Conservation (phyloP, 306 rosid species). For the Cicer bijugum region DNA sequence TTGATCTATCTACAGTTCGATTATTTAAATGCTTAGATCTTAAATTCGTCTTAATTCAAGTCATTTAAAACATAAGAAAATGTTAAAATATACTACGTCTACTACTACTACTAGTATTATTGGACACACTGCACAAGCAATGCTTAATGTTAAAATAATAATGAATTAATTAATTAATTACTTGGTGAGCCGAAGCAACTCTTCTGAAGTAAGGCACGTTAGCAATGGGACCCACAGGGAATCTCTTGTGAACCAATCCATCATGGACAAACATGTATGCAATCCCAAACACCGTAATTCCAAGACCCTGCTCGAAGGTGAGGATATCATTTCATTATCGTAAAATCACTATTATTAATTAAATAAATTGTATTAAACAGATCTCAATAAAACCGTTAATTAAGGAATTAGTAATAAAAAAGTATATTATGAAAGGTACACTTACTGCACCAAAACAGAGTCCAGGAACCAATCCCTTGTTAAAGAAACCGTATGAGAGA, state of each 20-base stretch:
- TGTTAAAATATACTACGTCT: too few species aligned
- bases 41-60: too few species aligned
- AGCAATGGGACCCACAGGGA: conserved; percentile 99
- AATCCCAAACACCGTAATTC: conserved; percentile 94
- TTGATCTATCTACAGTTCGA: too few species aligned
- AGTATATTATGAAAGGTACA: conserved; percentile 46
- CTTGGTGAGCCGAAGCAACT: conserved; percentile 94
- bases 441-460: conserved; percentile 94
- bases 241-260: conserved; percentile 92
- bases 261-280: conserved; percentile 99
- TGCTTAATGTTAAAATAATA: background rate
- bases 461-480: conserved; percentile 89
- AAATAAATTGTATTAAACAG: conserved; percentile 33
- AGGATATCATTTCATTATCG: conserved; percentile 44
- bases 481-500: conserved; percentile 79
- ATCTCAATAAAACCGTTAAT: conserved; percentile 50
- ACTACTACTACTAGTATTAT: too few species aligned
- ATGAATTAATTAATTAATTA: conserved; percentile 36
- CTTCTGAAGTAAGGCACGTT: conserved; percentile 85
- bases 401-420: conserved; percentile 21
- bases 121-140: background rate
- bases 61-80: too few species aligned
- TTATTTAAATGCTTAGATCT: too few species aligned
- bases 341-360: conserved; percentile 16
- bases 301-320: conserved; percentile 69